phyloP scores from a whole-genome alignment of 2,329 filamentous ascomycete genomes.

The Hirsutella minnesotensis region DNA sequence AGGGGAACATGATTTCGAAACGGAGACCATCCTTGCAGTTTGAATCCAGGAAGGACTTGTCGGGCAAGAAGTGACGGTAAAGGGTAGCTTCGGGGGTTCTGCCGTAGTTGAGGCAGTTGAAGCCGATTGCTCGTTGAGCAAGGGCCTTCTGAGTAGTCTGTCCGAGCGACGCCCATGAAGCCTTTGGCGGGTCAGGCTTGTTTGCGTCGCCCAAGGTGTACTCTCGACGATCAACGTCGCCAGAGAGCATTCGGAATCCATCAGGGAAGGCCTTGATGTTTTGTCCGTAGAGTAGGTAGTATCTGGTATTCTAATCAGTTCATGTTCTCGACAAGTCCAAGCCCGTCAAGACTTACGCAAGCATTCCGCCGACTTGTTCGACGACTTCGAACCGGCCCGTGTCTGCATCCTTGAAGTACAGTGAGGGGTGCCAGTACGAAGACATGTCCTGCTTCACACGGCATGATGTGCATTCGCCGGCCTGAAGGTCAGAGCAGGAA shows the following conservation, averaged over 20 bases:
- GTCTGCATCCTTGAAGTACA: conserved; percentile 61
- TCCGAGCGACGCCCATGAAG: conserved; percentile 52
- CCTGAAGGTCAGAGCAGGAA: conserved; percentile 42
- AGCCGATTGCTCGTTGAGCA: conserved; percentile 72
- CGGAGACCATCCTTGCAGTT: conserved; percentile 76
- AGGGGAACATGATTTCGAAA: conserved; percentile 78
- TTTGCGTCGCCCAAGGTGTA: conserved; percentile 60
- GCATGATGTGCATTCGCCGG: conserved; percentile 67
- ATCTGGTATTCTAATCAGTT: conserved; percentile 35
- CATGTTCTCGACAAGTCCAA: neutral
- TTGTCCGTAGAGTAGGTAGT: conserved; percentile 68
- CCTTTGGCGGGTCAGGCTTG: conserved; percentile 53
- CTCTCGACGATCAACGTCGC: conserved; percentile 53
- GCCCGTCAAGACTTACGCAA: conserved; percentile 50
- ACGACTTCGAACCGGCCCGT: conserved; percentile 60
- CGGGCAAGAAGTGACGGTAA: conserved; percentile 70
- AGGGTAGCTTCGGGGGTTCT: conserved; percentile 57
- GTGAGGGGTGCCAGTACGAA: conserved; percentile 71
- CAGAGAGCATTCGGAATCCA: conserved; percentile 74
- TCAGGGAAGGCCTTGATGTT: conserved; percentile 62
- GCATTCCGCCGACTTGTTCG: conserved; percentile 67
- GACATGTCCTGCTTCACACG: conserved; percentile 71
- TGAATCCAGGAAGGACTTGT: conserved; percentile 66
- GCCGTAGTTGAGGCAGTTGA: conserved; percentile 87
- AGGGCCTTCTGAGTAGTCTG: conserved; percentile 57